A percentile compares a stretch with the other conserved stretches of the same genome.
phyloP scores from a whole-genome alignment of 78 protist species.

The Dictyostelium firmibasis region DNA sequence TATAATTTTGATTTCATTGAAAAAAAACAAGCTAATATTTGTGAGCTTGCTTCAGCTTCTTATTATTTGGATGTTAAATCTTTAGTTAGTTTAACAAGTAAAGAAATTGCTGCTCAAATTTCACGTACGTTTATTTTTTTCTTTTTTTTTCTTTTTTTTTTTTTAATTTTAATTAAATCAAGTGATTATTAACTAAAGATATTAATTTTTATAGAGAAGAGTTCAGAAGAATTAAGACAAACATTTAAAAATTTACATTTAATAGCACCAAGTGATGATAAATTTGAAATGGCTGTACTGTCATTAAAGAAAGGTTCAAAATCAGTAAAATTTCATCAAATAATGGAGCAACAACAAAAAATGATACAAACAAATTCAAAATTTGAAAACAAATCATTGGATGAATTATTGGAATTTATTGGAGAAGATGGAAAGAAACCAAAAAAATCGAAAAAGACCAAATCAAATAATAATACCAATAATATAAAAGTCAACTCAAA shows the following conservation, averaged over 20 bases:
- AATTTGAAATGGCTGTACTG: not conserved
- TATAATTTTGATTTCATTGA: not conserved
- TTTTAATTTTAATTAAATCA: no score
- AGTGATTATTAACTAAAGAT: not conserved
- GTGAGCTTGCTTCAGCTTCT: not conserved
- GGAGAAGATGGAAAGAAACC: not conserved
- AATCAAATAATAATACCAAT: not conserved
- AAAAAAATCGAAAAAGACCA: not conserved
- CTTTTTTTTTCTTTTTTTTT: no score
- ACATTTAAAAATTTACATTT: not conserved
- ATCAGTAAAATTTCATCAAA: not conserved
- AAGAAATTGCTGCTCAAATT: constrained; percentile 58
- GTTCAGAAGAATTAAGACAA: not conserved
- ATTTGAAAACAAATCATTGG: not conserved
- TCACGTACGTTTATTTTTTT: constrained; percentile 38
- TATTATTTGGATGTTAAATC: constrained; percentile 51
- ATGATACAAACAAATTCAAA: not conserved
- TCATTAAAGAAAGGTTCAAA: not conserved
- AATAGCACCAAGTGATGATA: not conserved
- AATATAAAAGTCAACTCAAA: no score
- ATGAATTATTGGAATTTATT: not conserved
- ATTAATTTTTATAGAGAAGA: not conserved
- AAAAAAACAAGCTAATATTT: not conserved
- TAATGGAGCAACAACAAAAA: not conserved
- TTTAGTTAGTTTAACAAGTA: constrained; percentile 30